Evolutionary conservation across 768 basidiomycete species (phyloP), one percentile per base, ranked within the genome.

Genomic region (Tylopilus subfusipes): DNA sequence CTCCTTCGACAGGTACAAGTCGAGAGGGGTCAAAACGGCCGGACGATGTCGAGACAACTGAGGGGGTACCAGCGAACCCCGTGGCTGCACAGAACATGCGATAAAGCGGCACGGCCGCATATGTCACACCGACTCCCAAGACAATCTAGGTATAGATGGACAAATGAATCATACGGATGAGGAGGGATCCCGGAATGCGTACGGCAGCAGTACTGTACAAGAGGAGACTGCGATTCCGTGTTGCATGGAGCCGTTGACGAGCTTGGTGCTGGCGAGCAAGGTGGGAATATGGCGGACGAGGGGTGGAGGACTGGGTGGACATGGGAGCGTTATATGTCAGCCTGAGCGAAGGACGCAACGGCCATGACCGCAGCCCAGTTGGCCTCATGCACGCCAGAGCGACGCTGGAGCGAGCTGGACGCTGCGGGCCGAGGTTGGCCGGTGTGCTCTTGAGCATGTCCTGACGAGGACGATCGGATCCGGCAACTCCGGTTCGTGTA

Each of bases 71-170:
- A 21, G 88, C 92, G 66, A 96, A 99, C 10, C 97, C 97, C 4
- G 97, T 99, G 14, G 95, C 92, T 8, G 93, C 88, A 70, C 97
- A 99, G 76, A 99, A 99, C 73, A 96, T 94, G 57, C 97, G 88
- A 72, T 99, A 99, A 16, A 98, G 78, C 0, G 97, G 97, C 1
- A 98, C 96, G 34, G 96, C 91, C 12, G 97, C 97, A 68, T 99
- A 99, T n/a, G 94, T 88, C 24, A 87, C 79, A 16, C 96, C 96
- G 4, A 90, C 73, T 3, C 84, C 87, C 27, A 86, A 63, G 27
- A 97, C 72, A 44, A 96, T 84, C 93, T 96, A 57, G 12, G 36
- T 94, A 54, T 12, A 34, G 25, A 46, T 33, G 22, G 24, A 30
- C 11, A 34, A 39, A 53, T 52, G 44, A 63, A 53, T 44, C 21